phyloP scores from a whole-genome alignment of 352 stramenopile species.

The Aphanomyces cochlioides region DNA sequence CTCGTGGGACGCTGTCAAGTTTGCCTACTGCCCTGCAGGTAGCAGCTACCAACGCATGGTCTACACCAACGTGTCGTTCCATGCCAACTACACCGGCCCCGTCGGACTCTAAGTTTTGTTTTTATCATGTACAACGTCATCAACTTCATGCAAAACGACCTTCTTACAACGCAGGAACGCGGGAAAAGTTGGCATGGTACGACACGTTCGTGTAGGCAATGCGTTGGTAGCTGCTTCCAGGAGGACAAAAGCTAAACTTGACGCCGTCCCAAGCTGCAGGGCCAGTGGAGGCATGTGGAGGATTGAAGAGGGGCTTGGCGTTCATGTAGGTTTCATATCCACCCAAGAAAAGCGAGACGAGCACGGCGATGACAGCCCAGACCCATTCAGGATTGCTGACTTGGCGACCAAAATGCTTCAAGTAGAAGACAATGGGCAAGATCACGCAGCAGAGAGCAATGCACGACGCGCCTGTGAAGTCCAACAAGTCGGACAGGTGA shows the following conservation, averaged over 20 bases:
- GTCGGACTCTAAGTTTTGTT: background rate
- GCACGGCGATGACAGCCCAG: constrained; percentile 23
- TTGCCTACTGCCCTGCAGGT: background rate
- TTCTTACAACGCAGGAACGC: too few relatives aligned
- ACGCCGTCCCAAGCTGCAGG: background rate
- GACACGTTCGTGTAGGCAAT: constrained; percentile 3
- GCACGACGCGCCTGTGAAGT: constrained; percentile 22
- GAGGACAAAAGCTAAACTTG: constrained; percentile 3
- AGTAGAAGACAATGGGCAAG: constrained; percentile 28
- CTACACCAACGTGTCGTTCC: constrained; percentile 17
- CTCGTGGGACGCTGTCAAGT: constrained; percentile 5
- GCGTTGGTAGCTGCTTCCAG: background rate
- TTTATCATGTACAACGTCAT: background rate
- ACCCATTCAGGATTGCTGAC: constrained; percentile 1
- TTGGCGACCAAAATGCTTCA: constrained; percentile 20
- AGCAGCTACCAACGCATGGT: constrained; percentile 11
- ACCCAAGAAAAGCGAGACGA: constrained; percentile 2
- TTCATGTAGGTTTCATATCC: background rate
- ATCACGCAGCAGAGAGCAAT: constrained; percentile 22
- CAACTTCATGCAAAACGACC: too few relatives aligned
- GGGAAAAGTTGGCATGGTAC: background rate
- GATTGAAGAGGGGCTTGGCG: background rate
- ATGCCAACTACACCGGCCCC: background rate
- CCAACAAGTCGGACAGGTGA: constrained; percentile 12
- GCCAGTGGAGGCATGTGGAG: background rate